Percentiles rank a stretch among this genome's conserved stretches.
phyloP scores from a whole-genome alignment of 139 green algal genomes.

The Tetraselmis striata region DNA sequence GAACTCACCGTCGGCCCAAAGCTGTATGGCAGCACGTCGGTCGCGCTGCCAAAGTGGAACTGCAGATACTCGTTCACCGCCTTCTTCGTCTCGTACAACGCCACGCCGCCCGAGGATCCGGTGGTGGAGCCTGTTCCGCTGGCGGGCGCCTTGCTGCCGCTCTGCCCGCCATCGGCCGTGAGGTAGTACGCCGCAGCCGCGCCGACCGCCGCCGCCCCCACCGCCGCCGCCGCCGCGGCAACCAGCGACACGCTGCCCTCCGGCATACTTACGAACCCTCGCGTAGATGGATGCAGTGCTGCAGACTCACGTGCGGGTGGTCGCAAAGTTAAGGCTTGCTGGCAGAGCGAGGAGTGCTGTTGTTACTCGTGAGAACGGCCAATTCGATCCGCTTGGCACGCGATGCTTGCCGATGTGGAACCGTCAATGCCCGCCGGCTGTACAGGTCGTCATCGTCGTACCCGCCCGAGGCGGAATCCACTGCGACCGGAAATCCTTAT shows the following conservation, averaged over 20 bases:
- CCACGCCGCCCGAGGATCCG: not conserved
- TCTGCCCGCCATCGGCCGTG: not conserved
- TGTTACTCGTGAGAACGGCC: not conserved
- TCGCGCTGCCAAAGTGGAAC: constrained; percentile 39
- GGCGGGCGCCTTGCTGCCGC: not conserved
- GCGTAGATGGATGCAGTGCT: no score
- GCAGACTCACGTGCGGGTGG: no score
- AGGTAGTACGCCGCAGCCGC: not conserved
- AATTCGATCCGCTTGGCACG: not conserved
- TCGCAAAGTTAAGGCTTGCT: no score
- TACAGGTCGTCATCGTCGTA: no score
- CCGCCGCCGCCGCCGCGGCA: not conserved
- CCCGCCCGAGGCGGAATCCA: no score
- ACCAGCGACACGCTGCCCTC: not conserved
- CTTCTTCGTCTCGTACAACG: constrained; percentile 38
- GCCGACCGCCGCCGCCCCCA: no score
- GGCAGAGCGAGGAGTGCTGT: not conserved
- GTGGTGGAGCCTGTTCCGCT: not conserved
- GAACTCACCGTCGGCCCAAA: constrained; percentile 28
- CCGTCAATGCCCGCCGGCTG: no score
- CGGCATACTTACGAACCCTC: no score
- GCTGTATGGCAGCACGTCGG: constrained; percentile 40
- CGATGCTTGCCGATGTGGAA: not conserved
- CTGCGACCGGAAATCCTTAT: no score
- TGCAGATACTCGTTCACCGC: constrained; percentile 51